Base-by-base conservation (phyloP, 441 rosid species). In the Syzygium malaccense region DNA sequence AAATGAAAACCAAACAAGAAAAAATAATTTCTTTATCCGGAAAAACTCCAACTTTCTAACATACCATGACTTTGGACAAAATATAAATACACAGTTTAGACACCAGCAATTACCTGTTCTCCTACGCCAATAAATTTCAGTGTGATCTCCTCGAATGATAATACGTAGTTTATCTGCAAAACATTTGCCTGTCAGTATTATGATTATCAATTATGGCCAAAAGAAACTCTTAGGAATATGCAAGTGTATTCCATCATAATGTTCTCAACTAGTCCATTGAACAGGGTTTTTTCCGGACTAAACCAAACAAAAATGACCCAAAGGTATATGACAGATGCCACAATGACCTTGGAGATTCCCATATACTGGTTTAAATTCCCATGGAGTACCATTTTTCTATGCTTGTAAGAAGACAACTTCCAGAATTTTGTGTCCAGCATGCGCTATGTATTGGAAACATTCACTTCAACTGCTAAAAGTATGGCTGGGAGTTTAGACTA, bases 101-200 rank as follows among this genome's bases (percentile, higher is more conserved):
- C 30, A 88, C 68, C 62, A 75, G 83, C 32, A 87, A 58, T 90
- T 91, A 97, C 99, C 99, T 94, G 99, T 92, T 97, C 99, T n/a
- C 94, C 93, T 87, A 93, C 94, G 55, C 94, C 93, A 87, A 98
- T 95, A 92, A 98, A 98, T 96, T 97, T 96, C 94, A 98, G 92
- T 86, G 98, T 95, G 91, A 97, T 94, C 96, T 97, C 99, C 94
- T 98, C 99, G 92, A 98, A 98, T 89, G 99, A 98, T 88, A 98
- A 89, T 88, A 96, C 86, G 89, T 95, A 95, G 90, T 93, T 96
- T 91, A 98, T 94, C 99, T 97, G 97, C 94, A 92, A 91, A 90
- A 93, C 55, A 92, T 32, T 55, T 55, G 55, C 49, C 17, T 19
- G 86, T 90, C 91, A 91, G 88, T 75, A 45, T 49, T 54, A 32